Evolutionary conservation across 352 stramenopile genomes (phyloP), one percentile per base, ranked within the genome.

Genomic region (Pythium dissimile): DNA sequence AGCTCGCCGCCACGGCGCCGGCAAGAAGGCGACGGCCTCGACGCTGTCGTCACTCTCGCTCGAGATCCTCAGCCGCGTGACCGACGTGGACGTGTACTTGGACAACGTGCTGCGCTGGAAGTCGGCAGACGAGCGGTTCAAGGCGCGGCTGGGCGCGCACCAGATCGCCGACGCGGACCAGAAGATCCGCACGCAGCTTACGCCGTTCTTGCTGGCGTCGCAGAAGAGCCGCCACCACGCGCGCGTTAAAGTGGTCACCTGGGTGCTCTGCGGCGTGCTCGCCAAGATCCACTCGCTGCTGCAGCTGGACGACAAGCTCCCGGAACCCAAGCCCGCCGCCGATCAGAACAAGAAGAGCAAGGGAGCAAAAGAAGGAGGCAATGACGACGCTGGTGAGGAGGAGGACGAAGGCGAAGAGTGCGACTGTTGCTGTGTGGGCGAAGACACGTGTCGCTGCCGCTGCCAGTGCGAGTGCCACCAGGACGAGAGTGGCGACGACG

Each of bases 191-290:
- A 92, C 83, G 43, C 83, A 92, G 56, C 60, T 91, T 52, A 89
- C 83, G 37, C 72, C 68, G n/a, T 93, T 91, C 59, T 57, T 93
- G 18, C 32, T 82, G 32, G 72, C 67, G 23, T 84, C 84, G 3
- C 79, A 89, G 31, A 89, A 87, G 52, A 90, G 80, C 60, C 84
- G 73, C 38, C 75, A 95, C 46, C 77, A 92, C 37, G 92, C 85
- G 26, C 77, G 85, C 9, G 74, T 92, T 21, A 93, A 91, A 41
- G 83, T 93, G 1, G 77, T 95, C 21, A 91, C 85, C 48, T 95
- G 83, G 83, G 85, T 95, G 11, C 66, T 95, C 24, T 95, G 83
- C 24, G 84, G 83, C 12, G 76, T 95, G 24, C 85, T 95, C 51
- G 85, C 85, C 4, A 95, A 95, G 62, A 90, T 88, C 30, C 84